Base-by-base conservation (phyloP, 441 rosid genomes). In the Populus tomentosa region DNA sequence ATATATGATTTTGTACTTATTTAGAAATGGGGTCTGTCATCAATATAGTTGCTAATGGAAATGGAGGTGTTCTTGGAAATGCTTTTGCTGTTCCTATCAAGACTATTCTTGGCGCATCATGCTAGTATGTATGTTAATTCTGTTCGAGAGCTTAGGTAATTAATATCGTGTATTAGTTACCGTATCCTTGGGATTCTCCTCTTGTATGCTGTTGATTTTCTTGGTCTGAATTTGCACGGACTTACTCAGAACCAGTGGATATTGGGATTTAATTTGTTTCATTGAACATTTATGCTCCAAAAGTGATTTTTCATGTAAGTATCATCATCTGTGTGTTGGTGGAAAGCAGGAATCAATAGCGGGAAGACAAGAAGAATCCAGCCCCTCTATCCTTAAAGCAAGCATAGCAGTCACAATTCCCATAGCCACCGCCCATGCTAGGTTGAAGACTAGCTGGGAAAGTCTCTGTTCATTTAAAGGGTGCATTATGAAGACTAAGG, bases 251-350 rank as follows among this genome's bases (percentile, higher is more conserved):
- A 26, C 87, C 93, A 33, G 36, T 33, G 36, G 36, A 33, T 33
- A 33, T 33, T 92, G 97, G 94, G 93, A 94, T 63, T 70, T 87
- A 30, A 20, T 83, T 18, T 94, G 94, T 83, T 94, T 92, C 79
- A 80, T 94, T 14, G 97, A 94, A 85, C 92, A 91, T 77, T 81
- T 94, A 13, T 91, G 98, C 35, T 80, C 73, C 7, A 81, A 79
- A 71, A 74, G 73, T 38, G 86, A 78, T 66, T 71, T 75, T 77
- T 62, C 80, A 2, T 73, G 77, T 9, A 70, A 67, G 36, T 69
- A 56, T 72, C 30, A 10, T 67, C 80, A 50, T 61, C 53, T 23
- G 20, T 70, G 81, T 63, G 53, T 26, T 16, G 74, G 74, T 8
- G 84, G 83, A 81, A 94, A 87, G 84, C 78, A 73, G 73, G 81